These are phyloP conservation scores for Prunus mongolica DNA, from an alignment of 306 rosid genomes.

Conservation along the genomic window DNA sequence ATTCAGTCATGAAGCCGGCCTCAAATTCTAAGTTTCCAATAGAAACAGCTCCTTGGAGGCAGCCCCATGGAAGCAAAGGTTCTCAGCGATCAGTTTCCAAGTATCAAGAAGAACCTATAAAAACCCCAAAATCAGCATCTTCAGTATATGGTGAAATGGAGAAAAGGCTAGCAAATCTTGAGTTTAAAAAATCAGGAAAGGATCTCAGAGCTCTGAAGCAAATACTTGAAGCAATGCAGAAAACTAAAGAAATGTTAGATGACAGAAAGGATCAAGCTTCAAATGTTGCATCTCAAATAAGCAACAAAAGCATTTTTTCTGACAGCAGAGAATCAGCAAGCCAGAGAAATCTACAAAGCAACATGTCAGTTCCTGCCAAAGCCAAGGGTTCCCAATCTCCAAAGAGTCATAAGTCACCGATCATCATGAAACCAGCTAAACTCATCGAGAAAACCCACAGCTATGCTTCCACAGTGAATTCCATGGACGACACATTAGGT, in stretches of 20 bases:
- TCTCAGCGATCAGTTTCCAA: constrained; percentile 36
- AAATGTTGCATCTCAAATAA: constrained; percentile 34
- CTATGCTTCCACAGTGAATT: constrained; percentile 24
- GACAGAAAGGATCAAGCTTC: constrained; percentile 50
- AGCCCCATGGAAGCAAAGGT: constrained; percentile 32
- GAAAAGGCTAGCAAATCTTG: constrained; percentile 74
- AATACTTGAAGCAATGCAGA: constrained; percentile 90
- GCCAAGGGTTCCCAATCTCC: constrained; percentile 33
- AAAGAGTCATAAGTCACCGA: constrained; percentile 37
- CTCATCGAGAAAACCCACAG: constrained; percentile 33
- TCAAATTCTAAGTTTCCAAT: constrained; percentile 30
- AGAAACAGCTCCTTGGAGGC: constrained; percentile 55
- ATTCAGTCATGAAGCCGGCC: constrained; percentile 29
- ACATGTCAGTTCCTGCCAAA: constrained; percentile 16
- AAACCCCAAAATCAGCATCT: constrained; percentile 36
- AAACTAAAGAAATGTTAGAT: constrained; percentile 40
- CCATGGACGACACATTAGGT: constrained; percentile 29
- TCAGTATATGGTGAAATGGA: constrained; percentile 87
- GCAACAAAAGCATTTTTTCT: constrained; percentile 19
- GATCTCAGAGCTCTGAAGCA: constrained; percentile 95
- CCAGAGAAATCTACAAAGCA: constrained; percentile 34
- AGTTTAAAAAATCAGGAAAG: constrained; percentile 87
- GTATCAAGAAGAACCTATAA: constrained; percentile 38
- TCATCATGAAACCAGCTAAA: constrained; percentile 56
- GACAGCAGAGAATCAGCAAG: constrained; percentile 40